A percentile compares a stretch with the other conserved stretches of the same genome.
Evolutionary conservation across 2,329 filamentous ascomycete species (phyloP).

Genomic region (Exophiala oligosperma): DNA sequence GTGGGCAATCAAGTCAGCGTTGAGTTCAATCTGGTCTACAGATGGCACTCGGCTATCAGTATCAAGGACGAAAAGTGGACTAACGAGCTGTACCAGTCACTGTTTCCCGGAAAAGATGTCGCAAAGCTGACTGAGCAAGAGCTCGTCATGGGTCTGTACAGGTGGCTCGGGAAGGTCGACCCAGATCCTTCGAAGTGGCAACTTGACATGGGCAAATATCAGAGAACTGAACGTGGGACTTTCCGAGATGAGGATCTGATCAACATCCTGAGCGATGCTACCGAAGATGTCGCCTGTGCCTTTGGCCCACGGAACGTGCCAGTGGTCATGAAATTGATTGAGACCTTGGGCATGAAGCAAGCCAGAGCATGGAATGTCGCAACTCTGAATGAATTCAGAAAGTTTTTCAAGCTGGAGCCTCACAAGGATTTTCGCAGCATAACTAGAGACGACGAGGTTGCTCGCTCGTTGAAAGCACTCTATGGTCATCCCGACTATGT

Average conservation of each 20-base stretch:
- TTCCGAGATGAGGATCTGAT: conserved; percentile 77
- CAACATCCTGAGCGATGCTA: conserved; percentile 64
- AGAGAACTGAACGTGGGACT: conserved; percentile 57
- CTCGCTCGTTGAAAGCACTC: conserved; percentile 56
- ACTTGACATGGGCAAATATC: conserved; percentile 67
- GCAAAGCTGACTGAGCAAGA: conserved; percentile 59
- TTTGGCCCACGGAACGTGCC: conserved; percentile 75
- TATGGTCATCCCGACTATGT: conserved; percentile 66
- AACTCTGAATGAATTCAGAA: conserved; percentile 57
- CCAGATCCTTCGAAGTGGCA: conserved; percentile 67
- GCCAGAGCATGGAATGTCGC: conserved; percentile 64
- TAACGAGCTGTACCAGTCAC: conserved; percentile 63
- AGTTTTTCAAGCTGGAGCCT: conserved; percentile 61
- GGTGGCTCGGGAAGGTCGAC: conserved; percentile 62
- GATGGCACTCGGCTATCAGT: conserved; percentile 80
- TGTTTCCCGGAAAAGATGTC: conserved; percentile 58
- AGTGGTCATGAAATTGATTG: conserved; percentile 68
- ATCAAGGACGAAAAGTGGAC: conserved; percentile 80
- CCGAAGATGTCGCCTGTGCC: conserved; percentile 68
- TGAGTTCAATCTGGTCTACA: conserved; percentile 86
- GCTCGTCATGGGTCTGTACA: conserved; percentile 62
- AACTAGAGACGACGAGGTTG: conserved; percentile 58
- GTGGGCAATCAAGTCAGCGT: conserved; percentile 81
- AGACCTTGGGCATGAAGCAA: conserved; percentile 77
- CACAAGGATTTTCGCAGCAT: conserved; percentile 61